phyloP scores from a whole-genome alignment of 148 eudicot genomes.

The Amaranthus cruentus region DNA sequence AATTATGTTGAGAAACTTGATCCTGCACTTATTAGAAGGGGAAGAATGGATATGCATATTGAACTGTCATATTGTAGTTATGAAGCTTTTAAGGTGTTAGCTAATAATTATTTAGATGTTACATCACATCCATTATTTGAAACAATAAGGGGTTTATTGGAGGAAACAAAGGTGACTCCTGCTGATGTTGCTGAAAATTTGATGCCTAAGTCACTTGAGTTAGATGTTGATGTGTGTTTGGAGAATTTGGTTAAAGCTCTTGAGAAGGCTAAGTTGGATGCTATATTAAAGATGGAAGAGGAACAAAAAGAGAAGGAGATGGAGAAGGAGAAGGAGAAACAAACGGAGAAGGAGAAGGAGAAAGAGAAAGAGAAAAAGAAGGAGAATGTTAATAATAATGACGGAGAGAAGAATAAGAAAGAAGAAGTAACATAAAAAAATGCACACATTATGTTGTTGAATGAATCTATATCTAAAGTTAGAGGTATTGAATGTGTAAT shows the following conservation, averaged over 20 bases:
- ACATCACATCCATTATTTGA: conserved; percentile 19
- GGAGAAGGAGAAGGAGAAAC: no score
- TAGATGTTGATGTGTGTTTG: conserved; percentile 15
- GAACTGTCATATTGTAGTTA: conserved; percentile 25
- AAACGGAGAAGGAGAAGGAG: no score
- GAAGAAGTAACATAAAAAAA: no score
- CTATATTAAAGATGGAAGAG: not conserved
- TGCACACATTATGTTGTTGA: no score
- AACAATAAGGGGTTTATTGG: not conserved
- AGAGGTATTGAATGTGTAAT: no score
- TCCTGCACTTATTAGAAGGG: conserved; percentile 28
- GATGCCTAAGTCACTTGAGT: conserved; percentile 5
- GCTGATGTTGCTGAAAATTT: conserved; percentile 24
- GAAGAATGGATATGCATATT: conserved; percentile 29
- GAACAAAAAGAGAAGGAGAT: not conserved
- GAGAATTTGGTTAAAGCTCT: conserved; percentile 17
- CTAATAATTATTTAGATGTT: conserved; percentile 19
- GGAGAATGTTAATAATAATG: not conserved
- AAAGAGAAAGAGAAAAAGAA: no score
- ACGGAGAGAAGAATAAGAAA: not conserved
- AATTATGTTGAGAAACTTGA: conserved; percentile 29
- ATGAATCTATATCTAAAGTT: no score
- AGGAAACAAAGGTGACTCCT: conserved; percentile 11
- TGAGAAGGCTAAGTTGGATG: conserved; percentile 12
- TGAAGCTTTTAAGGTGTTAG: conserved; percentile 27